Evolutionary conservation across 805 yeast genomes (phyloP).

Genomic region (Komagataella pseudopastoris): DNA sequence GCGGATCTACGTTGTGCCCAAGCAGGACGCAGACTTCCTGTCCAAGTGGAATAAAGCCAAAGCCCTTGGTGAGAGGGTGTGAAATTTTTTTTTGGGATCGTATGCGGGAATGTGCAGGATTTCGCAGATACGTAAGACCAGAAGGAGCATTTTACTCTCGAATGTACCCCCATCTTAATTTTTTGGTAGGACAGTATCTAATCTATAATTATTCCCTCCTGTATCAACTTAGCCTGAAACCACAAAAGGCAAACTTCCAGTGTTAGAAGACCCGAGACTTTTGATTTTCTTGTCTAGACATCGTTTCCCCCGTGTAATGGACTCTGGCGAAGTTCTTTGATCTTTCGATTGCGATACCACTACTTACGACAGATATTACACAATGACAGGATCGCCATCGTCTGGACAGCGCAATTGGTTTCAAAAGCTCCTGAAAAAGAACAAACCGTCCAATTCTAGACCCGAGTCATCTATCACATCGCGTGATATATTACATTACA

Average conservation of each 20-base stretch:
- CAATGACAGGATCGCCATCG: background rate
- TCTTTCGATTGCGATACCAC: background rate
- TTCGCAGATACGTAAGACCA: background rate
- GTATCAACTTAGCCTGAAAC: background rate
- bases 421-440: background rate
- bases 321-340: background rate
- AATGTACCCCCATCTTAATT: background rate
- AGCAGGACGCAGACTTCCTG: constrained; percentile 55
- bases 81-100: background rate
- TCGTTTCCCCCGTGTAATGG: background rate
- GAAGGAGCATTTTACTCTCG: background rate
- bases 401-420: background rate
- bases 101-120: background rate
- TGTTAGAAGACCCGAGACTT: background rate
- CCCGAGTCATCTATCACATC: background rate
- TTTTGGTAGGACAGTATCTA: background rate
- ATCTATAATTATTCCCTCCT: background rate
- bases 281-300: background rate
- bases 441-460: background rate
- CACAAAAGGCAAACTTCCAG: background rate
- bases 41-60: constrained; percentile 46
- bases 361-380: background rate
- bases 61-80: constrained; percentile 35
- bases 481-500: background rate
- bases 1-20: constrained; percentile 71